These are phyloP conservation scores for Saccharomyces pastorianus DNA, from an alignment of 1,139 yeast genomes.

Conservation along the genomic window DNA sequence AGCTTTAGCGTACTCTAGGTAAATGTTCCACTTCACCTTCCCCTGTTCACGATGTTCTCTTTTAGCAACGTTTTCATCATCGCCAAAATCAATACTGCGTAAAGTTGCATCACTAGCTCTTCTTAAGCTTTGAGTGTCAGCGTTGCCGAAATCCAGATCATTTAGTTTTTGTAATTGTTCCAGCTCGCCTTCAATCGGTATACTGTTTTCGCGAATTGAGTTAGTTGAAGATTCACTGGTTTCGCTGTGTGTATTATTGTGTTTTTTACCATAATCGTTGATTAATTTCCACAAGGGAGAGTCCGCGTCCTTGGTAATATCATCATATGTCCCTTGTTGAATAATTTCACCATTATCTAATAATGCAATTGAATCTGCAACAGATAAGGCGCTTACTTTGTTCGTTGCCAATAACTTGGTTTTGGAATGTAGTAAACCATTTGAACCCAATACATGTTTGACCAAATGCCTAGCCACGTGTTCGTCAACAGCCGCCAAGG, in stretches of 20 bases:
- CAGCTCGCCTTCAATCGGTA: slow-evolving; percentile 31
- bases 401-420: slow-evolving; percentile 83
- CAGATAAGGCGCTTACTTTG: slow-evolving; percentile 72
- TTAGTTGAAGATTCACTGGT: slow-evolving; percentile 8
- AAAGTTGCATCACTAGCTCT: slow-evolving; percentile 65
- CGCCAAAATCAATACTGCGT: slow-evolving; percentile 36
- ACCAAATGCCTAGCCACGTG: slow-evolving; percentile 85
- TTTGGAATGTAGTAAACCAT: slow-evolving; percentile 69
- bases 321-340: slow-evolving; percentile 68
- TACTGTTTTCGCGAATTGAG: slow-evolving; percentile 20
- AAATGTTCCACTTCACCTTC: slow-evolving; percentile 84
- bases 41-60: slow-evolving; percentile 88
- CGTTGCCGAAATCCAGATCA: slow-evolving; percentile 20
- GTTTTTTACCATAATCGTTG: slow-evolving; percentile 63
- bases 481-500: slow-evolving; percentile 92
- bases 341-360: slow-evolving; percentile 66
- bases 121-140: slow-evolving; percentile 44
- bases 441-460: slow-evolving; percentile 70
- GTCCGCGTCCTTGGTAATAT: slow-evolving; percentile 39
- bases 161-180: slow-evolving; percentile 31
- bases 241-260: slow-evolving; percentile 16
- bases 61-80: slow-evolving; percentile 42
- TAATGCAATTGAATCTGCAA: slow-evolving; percentile 68
- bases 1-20: slow-evolving; percentile 74
- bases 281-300: slow-evolving; percentile 57